Conservation (phyloP, 116 monocot genomes). For the Dioscorea cayenensis region DNA sequence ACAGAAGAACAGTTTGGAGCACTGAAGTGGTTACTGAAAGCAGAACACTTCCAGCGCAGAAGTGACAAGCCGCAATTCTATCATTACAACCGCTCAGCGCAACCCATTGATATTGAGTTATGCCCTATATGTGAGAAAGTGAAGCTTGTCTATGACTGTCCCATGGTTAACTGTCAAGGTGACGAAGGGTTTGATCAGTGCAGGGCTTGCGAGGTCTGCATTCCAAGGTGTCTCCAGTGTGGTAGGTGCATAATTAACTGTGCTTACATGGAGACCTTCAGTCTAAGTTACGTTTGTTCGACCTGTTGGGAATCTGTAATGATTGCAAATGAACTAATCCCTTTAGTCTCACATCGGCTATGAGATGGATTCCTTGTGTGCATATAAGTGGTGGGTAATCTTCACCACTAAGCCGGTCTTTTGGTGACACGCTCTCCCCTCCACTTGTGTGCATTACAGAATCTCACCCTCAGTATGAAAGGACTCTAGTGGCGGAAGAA, state of each 20-base stretch:
- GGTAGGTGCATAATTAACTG: slow-evolving; percentile 36
- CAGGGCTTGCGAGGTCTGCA: slow-evolving; percentile 40
- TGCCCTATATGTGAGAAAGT: slow-evolving; percentile 34
- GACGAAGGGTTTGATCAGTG: slow-evolving; percentile 9
- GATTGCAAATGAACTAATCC: too few species aligned
- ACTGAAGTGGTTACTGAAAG: slow-evolving; percentile 15
- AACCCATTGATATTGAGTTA: slow-evolving; percentile 30
- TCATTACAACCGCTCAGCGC: slow-evolving; percentile 10
- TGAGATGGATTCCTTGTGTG: too few species aligned
- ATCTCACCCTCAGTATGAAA: too few species aligned
- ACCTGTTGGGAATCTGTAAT: slow-evolving; percentile 30
- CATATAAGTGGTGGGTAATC: too few species aligned
- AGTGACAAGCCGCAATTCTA: slow-evolving; percentile 18
- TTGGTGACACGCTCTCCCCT: too few species aligned
- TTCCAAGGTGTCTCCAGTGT: slow-evolving; percentile 32
- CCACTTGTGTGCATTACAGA: too few species aligned
- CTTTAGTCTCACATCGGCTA: too few species aligned
- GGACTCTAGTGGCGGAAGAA: too few species aligned
- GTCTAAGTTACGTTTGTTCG: slow-evolving; percentile 21
- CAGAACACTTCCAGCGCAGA: slow-evolving; percentile 8
- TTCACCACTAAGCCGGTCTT: too few species aligned
- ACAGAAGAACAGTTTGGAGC: slow-evolving; percentile 29
- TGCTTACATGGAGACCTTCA: slow-evolving; percentile 34
- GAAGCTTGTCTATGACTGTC: slow-evolving; percentile 38
- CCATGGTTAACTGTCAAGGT: slow-evolving; percentile 21